A percentile compares a stretch with the other conserved stretches of the same genome.
Conservation (phyloP, 1,139 yeast species). For the Tardiomyces blankii region DNA sequence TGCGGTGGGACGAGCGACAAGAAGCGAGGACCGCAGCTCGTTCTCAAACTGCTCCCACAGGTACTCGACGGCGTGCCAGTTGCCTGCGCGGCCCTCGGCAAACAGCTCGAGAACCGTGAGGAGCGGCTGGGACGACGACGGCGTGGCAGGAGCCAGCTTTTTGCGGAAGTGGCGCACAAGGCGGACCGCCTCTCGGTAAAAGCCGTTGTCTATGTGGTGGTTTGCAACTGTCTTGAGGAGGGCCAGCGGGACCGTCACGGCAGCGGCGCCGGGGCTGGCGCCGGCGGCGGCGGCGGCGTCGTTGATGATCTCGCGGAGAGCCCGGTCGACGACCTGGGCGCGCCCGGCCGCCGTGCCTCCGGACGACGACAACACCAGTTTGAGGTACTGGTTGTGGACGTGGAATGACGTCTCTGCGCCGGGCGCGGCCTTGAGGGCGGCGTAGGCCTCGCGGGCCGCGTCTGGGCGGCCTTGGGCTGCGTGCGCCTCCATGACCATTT, state of each 20-base stretch:
- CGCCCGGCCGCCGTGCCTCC: slow-evolving; percentile 5
- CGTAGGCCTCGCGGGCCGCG: slow-evolving; percentile 2
- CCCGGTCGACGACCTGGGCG: slow-evolving; percentile 3
- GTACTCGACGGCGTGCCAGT: slow-evolving; percentile 1
- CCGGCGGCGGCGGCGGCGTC: slow-evolving; percentile 9
- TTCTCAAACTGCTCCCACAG: slow-evolving; percentile 8
- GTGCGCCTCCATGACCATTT: slow-evolving; percentile 1
- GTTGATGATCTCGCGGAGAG: slow-evolving; percentile 5
- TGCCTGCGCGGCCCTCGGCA: slow-evolving; percentile 2
- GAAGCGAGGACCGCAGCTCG: slow-evolving; percentile 3
- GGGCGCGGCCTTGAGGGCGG: slow-evolving; percentile 2
- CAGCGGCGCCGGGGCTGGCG: slow-evolving; percentile 8
- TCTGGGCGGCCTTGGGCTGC: slow-evolving; percentile 5
- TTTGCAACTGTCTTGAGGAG: slow-evolving; percentile 11
- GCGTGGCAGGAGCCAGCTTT: not conserved
- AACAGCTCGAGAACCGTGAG: slow-evolving; percentile 9
- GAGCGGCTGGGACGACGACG: slow-evolving; percentile 3
- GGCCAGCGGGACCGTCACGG: slow-evolving; percentile 6
- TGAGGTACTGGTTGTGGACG: slow-evolving; percentile 9
- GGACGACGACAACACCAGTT: slow-evolving; percentile 4
- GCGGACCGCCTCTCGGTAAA: slow-evolving; percentile 6
- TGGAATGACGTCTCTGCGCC: slow-evolving; percentile 4
- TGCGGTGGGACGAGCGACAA: not conserved
- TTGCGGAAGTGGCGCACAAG: slow-evolving; percentile 6
- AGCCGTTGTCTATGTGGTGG: slow-evolving; percentile 5